Evolutionary conservation across 495 filamentous ascomycete genomes (phyloP).

Genomic region (Hypoxylon subgilvum): DNA sequence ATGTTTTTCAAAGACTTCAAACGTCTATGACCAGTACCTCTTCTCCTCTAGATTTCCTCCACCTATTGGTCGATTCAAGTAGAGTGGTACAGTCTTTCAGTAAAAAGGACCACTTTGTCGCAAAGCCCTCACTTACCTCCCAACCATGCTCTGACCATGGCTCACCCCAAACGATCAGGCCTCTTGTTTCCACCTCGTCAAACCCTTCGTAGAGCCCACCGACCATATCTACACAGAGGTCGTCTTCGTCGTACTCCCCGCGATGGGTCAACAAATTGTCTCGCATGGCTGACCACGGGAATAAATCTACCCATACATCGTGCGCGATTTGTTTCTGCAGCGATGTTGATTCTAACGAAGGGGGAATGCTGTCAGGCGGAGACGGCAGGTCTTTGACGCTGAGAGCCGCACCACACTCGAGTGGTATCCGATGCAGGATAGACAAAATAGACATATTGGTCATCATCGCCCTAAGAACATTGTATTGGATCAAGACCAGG

Average conservation of each 20-base stretch:
- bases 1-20: conserved; percentile 15
- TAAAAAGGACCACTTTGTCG: conserved; percentile 59
- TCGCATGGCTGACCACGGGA: conserved; percentile 56
- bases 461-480: conserved; percentile 42
- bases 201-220: conserved; percentile 49
- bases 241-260: conserved; percentile 51
- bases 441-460: conserved; percentile 42
- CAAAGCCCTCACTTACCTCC: conserved; percentile 58
- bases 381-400: conserved; percentile 23
- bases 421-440: conserved; percentile 32
- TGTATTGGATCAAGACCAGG: conserved; percentile 46
- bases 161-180: conserved; percentile 60
- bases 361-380: conserved; percentile 40
- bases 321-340: conserved; percentile 48
- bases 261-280: conserved; percentile 55
- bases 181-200: conserved; percentile 43
- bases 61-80: conserved; percentile 57
- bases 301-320: conserved; percentile 56
- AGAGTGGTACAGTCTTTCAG: conserved; percentile 57
- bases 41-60: conserved; percentile 56
- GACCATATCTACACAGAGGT: conserved; percentile 56
- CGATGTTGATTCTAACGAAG: conserved; percentile 49
- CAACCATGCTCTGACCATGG: conserved; percentile 55
- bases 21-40: conserved; percentile 55
- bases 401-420: conserved; percentile 35